Percentiles rank a stretch among this genome's conserved stretches.
These are phyloP conservation scores for Penicillium concentricum DNA, from an alignment of 2,329 filamentous ascomycete species.

Conservation along the genomic window DNA sequence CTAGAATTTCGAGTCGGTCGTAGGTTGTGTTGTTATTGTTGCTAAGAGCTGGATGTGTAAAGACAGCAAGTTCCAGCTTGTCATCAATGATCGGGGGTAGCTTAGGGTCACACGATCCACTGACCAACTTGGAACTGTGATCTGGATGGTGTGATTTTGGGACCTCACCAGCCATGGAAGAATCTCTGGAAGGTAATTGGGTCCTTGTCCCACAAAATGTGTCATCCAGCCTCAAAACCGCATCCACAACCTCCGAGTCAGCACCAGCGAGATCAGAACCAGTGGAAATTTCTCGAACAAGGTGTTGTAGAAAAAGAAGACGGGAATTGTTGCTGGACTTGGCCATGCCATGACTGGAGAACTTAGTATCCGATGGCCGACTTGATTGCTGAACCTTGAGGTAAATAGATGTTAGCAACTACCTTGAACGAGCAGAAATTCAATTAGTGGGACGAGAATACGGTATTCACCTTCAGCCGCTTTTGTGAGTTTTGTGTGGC, in stretches of 20 bases:
- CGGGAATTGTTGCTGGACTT: slow-evolving; percentile 13
- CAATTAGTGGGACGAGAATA: background rate
- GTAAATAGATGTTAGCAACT: background rate
- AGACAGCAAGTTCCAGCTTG: slow-evolving; percentile 60
- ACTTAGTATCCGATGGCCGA: background rate
- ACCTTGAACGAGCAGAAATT: background rate
- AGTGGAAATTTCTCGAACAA: slow-evolving; percentile 24
- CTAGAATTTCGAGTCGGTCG: slow-evolving; percentile 83
- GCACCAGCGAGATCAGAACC: slow-evolving; percentile 12
- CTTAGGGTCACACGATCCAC: slow-evolving; percentile 14
- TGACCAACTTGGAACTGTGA: background rate
- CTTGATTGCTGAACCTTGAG: background rate
- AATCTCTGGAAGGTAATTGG: background rate
- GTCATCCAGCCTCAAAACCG: slow-evolving; percentile 21
- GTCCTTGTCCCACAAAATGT: slow-evolving; percentile 13
- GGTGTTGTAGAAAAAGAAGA: slow-evolving; percentile 18
- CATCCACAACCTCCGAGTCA: slow-evolving; percentile 19
- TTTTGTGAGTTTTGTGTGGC: background rate
- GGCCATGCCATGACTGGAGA: background rate
- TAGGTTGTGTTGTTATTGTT: slow-evolving; percentile 53
- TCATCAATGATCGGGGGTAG: slow-evolving; percentile 63
- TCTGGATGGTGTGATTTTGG: background rate
- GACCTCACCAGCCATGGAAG: background rate
- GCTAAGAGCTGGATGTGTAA: slow-evolving; percentile 62
- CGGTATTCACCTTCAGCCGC: slow-evolving; percentile 2